These are phyloP conservation scores for Annulohypoxylon nitens DNA, from an alignment of 495 filamentous ascomycete species.

Conservation along the genomic window DNA sequence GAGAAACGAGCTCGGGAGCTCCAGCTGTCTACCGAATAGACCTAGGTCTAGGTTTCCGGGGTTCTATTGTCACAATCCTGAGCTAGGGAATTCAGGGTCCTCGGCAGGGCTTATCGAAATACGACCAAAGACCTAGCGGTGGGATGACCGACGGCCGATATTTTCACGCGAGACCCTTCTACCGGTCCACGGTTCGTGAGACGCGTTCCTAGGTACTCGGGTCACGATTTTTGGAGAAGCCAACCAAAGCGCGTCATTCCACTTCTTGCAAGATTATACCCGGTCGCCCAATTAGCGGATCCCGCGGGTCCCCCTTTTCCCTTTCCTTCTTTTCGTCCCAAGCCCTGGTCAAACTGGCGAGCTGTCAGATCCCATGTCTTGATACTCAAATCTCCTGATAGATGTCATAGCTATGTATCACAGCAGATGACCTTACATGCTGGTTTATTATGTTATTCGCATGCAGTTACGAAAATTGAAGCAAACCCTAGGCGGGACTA, in stretches of 20 bases:
- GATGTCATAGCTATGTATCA: slow-evolving; percentile 33
- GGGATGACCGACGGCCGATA: slow-evolving; percentile 17
- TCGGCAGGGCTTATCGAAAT: slow-evolving; percentile 46
- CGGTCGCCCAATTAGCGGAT: slow-evolving; percentile 24
- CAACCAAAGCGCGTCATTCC: slow-evolving; percentile 31
- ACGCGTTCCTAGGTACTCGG: slow-evolving; percentile 20
- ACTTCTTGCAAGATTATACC: slow-evolving; percentile 3
- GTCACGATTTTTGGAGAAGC: slow-evolving; percentile 5
- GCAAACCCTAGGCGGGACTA: neutral
- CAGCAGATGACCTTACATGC: neutral
- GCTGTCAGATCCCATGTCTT: slow-evolving; percentile 24
- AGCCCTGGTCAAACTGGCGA: slow-evolving; percentile 14
- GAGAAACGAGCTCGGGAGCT: neutral
- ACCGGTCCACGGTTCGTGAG: neutral
- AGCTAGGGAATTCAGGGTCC: slow-evolving; percentile 22
- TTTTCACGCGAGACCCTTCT: slow-evolving; percentile 9
- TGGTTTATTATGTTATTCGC: slow-evolving; percentile 5
- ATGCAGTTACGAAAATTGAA: slow-evolving; percentile 6
- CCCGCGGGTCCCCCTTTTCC: neutral
- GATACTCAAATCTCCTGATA: slow-evolving; percentile 24
- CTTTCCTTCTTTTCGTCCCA: slow-evolving; percentile 21
- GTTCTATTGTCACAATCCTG: neutral
- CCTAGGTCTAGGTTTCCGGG: slow-evolving; percentile 20
- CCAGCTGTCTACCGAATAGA: neutral
- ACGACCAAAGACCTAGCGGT: slow-evolving; percentile 25